Base-by-base conservation (phyloP, 345 rosid species). In the Gossypium turneri region DNA sequence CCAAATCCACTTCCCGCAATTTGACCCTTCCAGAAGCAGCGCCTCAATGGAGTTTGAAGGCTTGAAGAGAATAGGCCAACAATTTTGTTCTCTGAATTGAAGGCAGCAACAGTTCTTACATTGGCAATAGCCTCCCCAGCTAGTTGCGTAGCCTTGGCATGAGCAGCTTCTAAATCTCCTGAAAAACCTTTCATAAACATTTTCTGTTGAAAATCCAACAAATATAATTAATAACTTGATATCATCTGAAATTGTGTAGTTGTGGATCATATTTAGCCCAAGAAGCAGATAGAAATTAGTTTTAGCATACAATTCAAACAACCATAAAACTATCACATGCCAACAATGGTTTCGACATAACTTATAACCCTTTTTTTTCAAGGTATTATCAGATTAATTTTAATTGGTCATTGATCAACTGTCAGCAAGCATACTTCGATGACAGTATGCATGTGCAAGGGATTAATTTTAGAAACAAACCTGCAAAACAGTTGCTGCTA, bases 51-150 rank as follows among this genome's bases (percentile, higher is more conserved):
- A 67, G 75, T 81, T 78, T 93, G 86, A 22, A 95, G 98, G 81
- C 84, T 95, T 73, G 81, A 75, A 61, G 94, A 82, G 91, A 91
- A 95, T 29, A 95, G 94, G 34, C 90, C 86, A 55, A 95, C 98
- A 38, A 95, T 91, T 82, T 91, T 88, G 9, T 87, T 75, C 84
- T 95, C 99, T 2, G 99, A 95, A 75, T 95, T 95, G 86, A 95
- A 95, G 60, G 99, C 99, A 0, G 99, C 97, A 11, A 95, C 93
- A 8, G 99, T 95, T 81, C 99, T 87, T 27, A 95, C 90, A 73
- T 95, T 95, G 76, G 94, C 96, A 77, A 95, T 95, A 70, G 99
- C 98, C 79, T 95, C 99, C 4, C 96, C 98, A n/a, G 99, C 99
- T 69, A 95, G 86, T 76, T 95, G 99, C 3, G 99, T 95, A 62